Evolutionary conservation across 2,329 filamentous ascomycete species (phyloP).

Genomic region (Diaporthe eres): DNA sequence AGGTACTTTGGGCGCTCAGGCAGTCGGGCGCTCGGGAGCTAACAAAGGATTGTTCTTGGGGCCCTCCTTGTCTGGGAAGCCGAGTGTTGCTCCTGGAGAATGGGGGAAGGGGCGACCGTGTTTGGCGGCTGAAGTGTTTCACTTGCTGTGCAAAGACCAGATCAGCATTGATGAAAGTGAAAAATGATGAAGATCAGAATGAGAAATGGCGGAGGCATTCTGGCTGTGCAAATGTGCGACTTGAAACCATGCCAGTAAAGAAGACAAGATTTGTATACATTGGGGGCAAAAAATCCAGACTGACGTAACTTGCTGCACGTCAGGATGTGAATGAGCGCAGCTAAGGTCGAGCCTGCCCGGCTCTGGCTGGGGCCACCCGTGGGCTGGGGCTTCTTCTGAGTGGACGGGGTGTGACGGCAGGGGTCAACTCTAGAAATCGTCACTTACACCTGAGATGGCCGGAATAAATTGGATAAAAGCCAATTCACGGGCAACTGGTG

Average conservation of each 20-base stretch:
- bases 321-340: neutral
- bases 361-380: neutral
- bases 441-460: neutral
- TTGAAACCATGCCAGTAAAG: neutral
- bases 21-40: conserved; percentile 8
- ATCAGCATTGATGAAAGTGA: neutral
- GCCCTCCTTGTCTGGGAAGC: conserved; percentile 20
- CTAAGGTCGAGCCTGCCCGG: neutral
- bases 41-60: neutral
- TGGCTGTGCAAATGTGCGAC: neutral
- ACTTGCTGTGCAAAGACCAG: neutral
- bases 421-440: neutral
- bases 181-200: neutral
- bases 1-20: neutral
- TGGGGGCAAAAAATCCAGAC: conserved; percentile 6
- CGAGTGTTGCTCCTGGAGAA: neutral
- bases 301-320: conserved; percentile 30
- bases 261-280: neutral
- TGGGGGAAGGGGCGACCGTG: neutral
- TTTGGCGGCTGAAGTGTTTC: conserved; percentile 11
- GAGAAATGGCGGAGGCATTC: neutral
- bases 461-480: neutral
- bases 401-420: neutral
- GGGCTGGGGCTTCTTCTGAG: neutral
- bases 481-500: neutral